Base-by-base conservation (phyloP, 768 basidiomycete species). In the Leccinum sublutescens region DNA sequence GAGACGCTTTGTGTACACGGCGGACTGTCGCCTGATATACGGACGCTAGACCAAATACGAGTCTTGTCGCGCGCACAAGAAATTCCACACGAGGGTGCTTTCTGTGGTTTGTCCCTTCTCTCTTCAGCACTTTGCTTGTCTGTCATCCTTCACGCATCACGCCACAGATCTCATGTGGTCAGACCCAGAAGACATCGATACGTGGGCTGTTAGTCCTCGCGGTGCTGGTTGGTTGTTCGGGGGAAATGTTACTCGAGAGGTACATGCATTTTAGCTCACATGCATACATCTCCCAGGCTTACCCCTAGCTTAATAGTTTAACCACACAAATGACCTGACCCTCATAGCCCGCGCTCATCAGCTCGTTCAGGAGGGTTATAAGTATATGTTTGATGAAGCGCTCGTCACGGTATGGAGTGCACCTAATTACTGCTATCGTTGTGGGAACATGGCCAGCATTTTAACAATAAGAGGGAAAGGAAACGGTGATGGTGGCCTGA, bases 21-120 rank as follows among this genome's bases (percentile, higher is more conserved):
- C 11, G 96, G 96, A 3, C 82, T 98, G 2, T 97, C 94, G 8
- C 96, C 96, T 1, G 95, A 98, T 69, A 95, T 98, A 57, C 84
- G 93, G 48, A 96, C 96, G 2, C 77, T 98, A 5, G 96, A 98
- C 72, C 95, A 97, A 71, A 91, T 98, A 62, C 83, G 96, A 6
- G 92, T 95, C 5, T 79, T 98, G 47, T 91, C 93, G 3, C 81
- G 96, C 56, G 92, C 93, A n/a, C 95, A 98, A 68, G 96, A 98
- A 73, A 96, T 98, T 50, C 96, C 95, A 2, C 96, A 98, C 72
- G 96, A 98, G 71, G 96, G 96, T n/a, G 90, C 95, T 8, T 98
- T 98, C 78, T 98, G 96, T 65, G 89, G 89, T 88, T 66, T 31
- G 84, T 66, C 9, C 14, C 25, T 25, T 50, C 14, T 27, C 12